phyloP scores from a whole-genome alignment of 805 yeast species.

The Starmera caribaea region DNA sequence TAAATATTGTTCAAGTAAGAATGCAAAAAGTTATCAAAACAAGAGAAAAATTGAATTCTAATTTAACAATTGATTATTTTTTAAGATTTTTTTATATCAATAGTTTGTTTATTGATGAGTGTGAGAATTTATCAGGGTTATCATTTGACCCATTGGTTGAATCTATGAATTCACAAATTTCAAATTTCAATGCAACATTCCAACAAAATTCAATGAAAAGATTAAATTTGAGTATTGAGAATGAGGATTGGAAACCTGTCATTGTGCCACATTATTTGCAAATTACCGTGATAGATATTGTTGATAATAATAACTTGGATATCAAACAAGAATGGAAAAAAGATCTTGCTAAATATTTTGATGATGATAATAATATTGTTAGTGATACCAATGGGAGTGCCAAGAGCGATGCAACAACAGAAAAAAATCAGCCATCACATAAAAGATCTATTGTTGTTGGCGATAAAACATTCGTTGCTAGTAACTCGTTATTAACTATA shows the following conservation, averaged over 20 bases:
- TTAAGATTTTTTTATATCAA: conserved; percentile 56
- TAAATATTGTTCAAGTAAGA: conserved; percentile 64
- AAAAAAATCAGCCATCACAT: conserved; percentile 18
- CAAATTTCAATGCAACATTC: conserved; percentile 43
- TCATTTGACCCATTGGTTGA: conserved; percentile 51
- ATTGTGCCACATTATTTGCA: conserved; percentile 43
- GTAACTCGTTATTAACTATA: conserved; percentile 35
- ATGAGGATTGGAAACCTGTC: conserved; percentile 75
- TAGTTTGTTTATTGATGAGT: conserved; percentile 65
- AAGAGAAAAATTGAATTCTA: conserved; percentile 61
- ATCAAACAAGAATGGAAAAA: conserved; percentile 38
- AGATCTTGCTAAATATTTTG: conserved; percentile 20
- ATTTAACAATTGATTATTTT: conserved; percentile 49
- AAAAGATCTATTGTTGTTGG: conserved; percentile 36
- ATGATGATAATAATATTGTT: conserved; percentile 1
- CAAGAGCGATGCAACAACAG: conserved; percentile 3
- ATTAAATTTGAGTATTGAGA: conserved; percentile 42
- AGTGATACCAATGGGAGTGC: conserved; percentile 3
- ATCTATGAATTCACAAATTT: conserved; percentile 56
- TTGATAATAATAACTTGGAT: conserved; percentile 35
- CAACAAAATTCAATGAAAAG: conserved; percentile 41
- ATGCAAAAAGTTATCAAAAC: conserved; percentile 71
- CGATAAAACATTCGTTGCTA: conserved; percentile 48
- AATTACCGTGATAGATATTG: conserved; percentile 37
- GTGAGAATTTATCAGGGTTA: conserved; percentile 72